phyloP scores from a whole-genome alignment of 2,329 filamentous ascomycete genomes.

The Aureobasidium sp. region DNA sequence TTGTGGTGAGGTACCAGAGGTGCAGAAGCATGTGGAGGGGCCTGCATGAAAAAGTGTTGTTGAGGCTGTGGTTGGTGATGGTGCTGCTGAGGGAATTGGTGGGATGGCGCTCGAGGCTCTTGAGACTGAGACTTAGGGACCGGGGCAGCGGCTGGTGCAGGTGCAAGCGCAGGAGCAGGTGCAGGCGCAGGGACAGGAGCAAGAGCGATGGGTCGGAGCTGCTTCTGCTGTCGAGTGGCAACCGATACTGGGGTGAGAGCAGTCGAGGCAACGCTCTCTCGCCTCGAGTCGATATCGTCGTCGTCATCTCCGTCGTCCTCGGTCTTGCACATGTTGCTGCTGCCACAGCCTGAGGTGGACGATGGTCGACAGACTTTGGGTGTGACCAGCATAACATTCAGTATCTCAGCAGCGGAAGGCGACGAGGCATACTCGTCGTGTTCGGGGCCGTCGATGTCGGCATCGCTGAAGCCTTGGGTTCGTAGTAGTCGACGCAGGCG shows the following conservation, averaged over 20 bases:
- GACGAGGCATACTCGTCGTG: constrained; percentile 10
- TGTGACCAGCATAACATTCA: constrained; percentile 13
- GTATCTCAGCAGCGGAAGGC: background rate
- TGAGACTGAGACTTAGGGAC: background rate
- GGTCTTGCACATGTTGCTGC: background rate
- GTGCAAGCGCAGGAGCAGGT: background rate
- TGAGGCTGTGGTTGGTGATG: background rate
- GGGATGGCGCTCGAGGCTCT: background rate
- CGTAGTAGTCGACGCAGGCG: constrained; percentile 54
- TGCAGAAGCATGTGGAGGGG: background rate
- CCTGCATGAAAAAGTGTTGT: background rate
- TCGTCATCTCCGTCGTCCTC: background rate
- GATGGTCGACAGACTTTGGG: constrained; percentile 3
- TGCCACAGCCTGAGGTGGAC: background rate
- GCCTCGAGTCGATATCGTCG: background rate
- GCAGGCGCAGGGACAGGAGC: background rate
- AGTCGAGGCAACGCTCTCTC: background rate
- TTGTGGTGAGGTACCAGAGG: background rate
- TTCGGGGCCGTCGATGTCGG: constrained; percentile 38
- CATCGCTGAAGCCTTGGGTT: constrained; percentile 48
- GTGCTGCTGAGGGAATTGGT: background rate
- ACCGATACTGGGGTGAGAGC: background rate
- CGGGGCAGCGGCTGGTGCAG: background rate
- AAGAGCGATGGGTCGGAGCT: constrained; percentile 1
- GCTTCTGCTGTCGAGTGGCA: constrained; percentile 10